Base-by-base conservation (phyloP, 208 protist species). In the Blastocrithidia nonstop region DNA sequence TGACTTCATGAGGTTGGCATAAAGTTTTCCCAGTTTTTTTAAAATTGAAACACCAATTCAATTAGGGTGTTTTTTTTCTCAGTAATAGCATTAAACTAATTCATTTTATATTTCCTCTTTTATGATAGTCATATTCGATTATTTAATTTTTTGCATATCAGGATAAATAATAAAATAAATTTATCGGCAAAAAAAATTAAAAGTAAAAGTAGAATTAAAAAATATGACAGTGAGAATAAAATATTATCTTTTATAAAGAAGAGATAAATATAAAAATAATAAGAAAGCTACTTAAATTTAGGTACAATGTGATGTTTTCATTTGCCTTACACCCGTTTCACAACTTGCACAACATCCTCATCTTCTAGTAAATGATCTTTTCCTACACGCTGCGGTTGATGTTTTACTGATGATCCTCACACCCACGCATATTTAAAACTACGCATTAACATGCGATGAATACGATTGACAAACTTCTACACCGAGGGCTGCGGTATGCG, bases 341-440 rank as follows among this genome's bases (percentile, higher is more conserved):
- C 82, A 35, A 99, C 92, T 61, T 98, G 96, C 26, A 99, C 79
- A 40, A 99, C 91, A 71, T 99, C 98, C 55, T 99, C 98, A 62
- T 99, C 98, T 1, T 93, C 68, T 3, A 99, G 70, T 24, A 90
- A 37, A 65, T 99, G 98, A 22, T 97, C 92, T 57, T 95, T 97
- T 23, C 97, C 97, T 4, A 96, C 88, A 49, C 74, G 81, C 66
- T 98, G 94, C 23, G 96, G 96, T 55, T 96, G 86, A 52, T 98
- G 90, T 79, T 99, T 99, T 20, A 97, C 97, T 22, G 86, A 97
- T 11, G 71, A 56, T 7, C 98, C 98, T 96, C 97, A 99, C 33
- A 99, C 96, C 66, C 93, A 82, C 28, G 96, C 98, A 59, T 97
- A 97, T 75, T 98, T 98, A 73, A 99, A 99, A 53, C 95, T 82